These are phyloP conservation scores for Calonectria ilicicola DNA, from an alignment of 2,329 filamentous ascomycete genomes.

Conservation along the genomic window DNA sequence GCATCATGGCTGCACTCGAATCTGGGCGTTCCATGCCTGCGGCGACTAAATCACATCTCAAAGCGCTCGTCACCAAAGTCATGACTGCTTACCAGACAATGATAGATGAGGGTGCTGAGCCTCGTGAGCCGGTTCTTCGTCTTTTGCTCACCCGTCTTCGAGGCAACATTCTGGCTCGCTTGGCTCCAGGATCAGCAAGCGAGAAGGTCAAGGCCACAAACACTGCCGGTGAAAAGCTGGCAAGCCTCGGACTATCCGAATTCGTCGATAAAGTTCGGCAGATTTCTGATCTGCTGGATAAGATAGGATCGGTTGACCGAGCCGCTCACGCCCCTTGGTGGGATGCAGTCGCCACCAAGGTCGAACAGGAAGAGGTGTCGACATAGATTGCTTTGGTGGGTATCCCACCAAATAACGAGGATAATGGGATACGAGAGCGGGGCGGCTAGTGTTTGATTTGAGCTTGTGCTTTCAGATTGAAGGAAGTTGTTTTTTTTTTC, in stretches of 20 bases:
- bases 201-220: conserved; percentile 79
- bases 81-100: conserved; percentile 63
- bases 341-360: conserved; percentile 71
- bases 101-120: conserved; percentile 53
- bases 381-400: conserved; percentile 22
- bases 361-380: conserved; percentile 56
- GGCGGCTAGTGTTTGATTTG: conserved; percentile 9
- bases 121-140: conserved; percentile 69
- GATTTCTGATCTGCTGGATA: conserved; percentile 76
- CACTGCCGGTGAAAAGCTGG: conserved; percentile 76
- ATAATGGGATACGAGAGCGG: conserved; percentile 23
- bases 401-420: conserved; percentile 5
- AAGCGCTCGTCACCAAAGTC: conserved; percentile 69
- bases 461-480: background rate
- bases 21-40: conserved; percentile 72
- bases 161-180: conserved; percentile 72
- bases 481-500: background rate
- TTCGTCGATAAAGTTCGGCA: conserved; percentile 77
- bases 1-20: conserved; percentile 72
- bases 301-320: conserved; percentile 75
- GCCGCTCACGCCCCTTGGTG: conserved; percentile 78
- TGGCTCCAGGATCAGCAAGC: conserved; percentile 74
- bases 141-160: conserved; percentile 76
- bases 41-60: conserved; percentile 70
- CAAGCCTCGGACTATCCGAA: conserved; percentile 77